A percentile compares a stretch with the other conserved stretches of the same genome.
phyloP scores from a whole-genome alignment of 306 rosid species.

The Ormosia emarginata region DNA sequence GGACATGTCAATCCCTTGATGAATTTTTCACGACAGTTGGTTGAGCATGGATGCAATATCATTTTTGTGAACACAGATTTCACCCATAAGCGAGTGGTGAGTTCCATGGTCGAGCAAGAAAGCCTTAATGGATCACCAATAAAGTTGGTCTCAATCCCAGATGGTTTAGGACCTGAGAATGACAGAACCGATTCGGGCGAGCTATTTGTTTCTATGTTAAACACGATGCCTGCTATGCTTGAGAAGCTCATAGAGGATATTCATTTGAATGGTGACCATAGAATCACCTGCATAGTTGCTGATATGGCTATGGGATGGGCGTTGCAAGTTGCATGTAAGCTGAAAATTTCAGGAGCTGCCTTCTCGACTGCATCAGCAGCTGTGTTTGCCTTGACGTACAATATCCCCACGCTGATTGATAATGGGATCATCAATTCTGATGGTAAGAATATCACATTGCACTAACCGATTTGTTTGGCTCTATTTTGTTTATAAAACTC shows the following conservation, averaged over 20 bases:
- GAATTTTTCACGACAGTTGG: constrained; percentile 20
- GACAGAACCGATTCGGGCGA: neutral
- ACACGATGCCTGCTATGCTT: constrained; percentile 17
- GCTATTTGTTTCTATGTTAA: neutral
- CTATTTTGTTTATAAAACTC: too few species aligned
- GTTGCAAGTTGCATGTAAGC: neutral
- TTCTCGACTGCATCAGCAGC: neutral
- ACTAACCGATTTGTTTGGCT: neutral
- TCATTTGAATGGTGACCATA: neutral
- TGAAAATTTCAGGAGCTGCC: neutral
- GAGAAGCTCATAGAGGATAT: constrained; percentile 25
- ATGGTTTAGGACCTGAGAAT: constrained; percentile 19
- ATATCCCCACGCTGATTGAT: constrained; percentile 18
- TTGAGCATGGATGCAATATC: constrained; percentile 16
- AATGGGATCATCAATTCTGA: constrained; percentile 18
- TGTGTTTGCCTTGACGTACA: neutral
- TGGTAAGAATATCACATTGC: constrained; percentile 1
- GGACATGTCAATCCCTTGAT: constrained; percentile 39
- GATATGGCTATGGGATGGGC: neutral
- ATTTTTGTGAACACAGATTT: constrained; percentile 28
- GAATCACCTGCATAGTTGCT: neutral
- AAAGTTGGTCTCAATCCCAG: constrained; percentile 14
- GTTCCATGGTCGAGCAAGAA: neutral
- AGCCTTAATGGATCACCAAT: neutral
- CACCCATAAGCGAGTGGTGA: constrained; percentile 11